phyloP scores from a whole-genome alignment of 2,329 filamentous ascomycete species.

The Byssoonygena ceratinophila region DNA sequence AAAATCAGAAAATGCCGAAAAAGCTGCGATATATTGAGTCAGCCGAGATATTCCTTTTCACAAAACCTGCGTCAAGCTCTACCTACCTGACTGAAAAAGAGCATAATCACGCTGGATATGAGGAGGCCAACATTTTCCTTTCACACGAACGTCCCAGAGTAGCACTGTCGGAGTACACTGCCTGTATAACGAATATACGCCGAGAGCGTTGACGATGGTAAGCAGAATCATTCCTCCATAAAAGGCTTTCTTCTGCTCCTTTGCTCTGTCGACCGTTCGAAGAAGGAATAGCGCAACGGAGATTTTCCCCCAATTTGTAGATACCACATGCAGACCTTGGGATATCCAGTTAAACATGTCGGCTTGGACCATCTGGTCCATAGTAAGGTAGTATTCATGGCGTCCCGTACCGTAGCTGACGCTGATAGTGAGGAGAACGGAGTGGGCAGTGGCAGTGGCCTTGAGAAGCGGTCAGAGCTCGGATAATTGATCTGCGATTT shows the following conservation, averaged over 20 bases:
- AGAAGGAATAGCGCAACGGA: constrained; percentile 14
- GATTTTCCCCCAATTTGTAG: constrained; percentile 16
- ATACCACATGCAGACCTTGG: constrained; percentile 14
- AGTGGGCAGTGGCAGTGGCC: constrained; percentile 5
- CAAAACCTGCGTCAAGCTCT: not conserved
- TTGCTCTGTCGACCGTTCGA: constrained; percentile 12
- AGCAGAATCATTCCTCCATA: constrained; percentile 11
- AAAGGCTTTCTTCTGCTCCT: constrained; percentile 7
- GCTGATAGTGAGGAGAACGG: constrained; percentile 9
- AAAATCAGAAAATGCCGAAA: constrained; percentile 14
- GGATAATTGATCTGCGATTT: not conserved
- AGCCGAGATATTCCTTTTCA: not conserved
- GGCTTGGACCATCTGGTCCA: constrained; percentile 8
- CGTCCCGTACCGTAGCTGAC: constrained; percentile 11
- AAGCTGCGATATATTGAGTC: constrained; percentile 1
- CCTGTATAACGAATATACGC: constrained; percentile 11
- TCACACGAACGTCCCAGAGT: constrained; percentile 6
- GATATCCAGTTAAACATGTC: constrained; percentile 16
- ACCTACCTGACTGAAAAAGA: constrained; percentile 14
- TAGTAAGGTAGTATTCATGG: constrained; percentile 11
- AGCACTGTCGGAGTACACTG: constrained; percentile 10
- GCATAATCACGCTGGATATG: constrained; percentile 12
- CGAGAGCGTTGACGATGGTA: constrained; percentile 11
- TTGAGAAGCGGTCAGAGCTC: not conserved
- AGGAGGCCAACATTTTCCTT: constrained; percentile 12